Evolutionary conservation across 192 early-diverging fungal genomes (phyloP), one percentile per base, ranked within the genome.

Genomic region (Backusella psychrophila): DNA sequence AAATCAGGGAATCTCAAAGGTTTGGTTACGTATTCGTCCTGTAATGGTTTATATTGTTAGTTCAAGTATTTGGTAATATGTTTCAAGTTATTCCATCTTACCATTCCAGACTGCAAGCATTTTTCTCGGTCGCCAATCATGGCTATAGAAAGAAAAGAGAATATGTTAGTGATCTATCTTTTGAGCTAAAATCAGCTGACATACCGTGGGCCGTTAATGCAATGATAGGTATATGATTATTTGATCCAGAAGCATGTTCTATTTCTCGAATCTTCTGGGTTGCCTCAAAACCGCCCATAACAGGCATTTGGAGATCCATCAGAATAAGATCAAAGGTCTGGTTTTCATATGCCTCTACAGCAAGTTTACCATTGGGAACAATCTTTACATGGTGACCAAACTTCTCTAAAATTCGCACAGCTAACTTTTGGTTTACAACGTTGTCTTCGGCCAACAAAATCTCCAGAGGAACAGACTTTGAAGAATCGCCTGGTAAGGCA

Each of bases 291-390:
- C 94, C 94, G 53, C 92, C 93, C 93, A 96, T 94, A 29, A 94
- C 89, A 3, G 94, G 94, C 94, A 96, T 94, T 86, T 94, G 92
- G 17, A 94, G 90, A 75, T 96, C 94, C 94, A 96, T 96, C 46
- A 96, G 76, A 65, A 96, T 93, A 75, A 90, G 38, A 73, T 88
- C 81, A 84, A 89, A 88, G 72, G 84, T 81, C 76, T 89, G 76
- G 72, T 75, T 26, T 56, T 86, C 80, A 39, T 91, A 91, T 3
- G 83, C 87, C 74, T 95, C 92, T 2, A 95, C 92, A 0, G 94
- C 94, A 78, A 90, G 69, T 80, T 91, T 87, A 42, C 94, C 94
- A 73, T 95, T 94, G 52, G 89, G 82, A 5, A 92, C 94, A 34
- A 95, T 90, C 70, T 85, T 88, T 36, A 93, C 92, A 79, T 89